Percentiles rank a stretch among this genome's conserved stretches.
Conservation (phyloP, 2,329 filamentous ascomycete species). For the Colletotrichum sp. region DNA sequence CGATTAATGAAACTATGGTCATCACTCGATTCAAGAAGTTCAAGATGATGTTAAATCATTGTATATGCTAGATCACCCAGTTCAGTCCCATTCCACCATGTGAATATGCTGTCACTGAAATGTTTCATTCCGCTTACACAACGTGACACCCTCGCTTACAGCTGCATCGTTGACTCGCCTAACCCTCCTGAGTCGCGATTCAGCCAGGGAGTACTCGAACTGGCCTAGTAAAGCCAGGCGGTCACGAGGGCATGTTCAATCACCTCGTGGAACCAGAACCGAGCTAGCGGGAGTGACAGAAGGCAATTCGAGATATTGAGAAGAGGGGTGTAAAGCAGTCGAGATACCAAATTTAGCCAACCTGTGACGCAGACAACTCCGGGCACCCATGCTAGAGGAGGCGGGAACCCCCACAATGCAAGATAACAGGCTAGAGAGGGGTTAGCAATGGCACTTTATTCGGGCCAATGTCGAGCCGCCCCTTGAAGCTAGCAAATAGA, state of each 20-base stretch:
- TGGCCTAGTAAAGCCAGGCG: not conserved
- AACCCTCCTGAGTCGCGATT: not conserved
- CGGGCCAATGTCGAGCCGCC: not conserved
- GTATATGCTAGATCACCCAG: not conserved
- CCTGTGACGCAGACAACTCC: not conserved
- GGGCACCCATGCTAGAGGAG: not conserved
- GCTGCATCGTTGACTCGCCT: not conserved
- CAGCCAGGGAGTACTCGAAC: not conserved
- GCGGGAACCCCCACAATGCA: not conserved
- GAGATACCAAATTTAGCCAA: not conserved
- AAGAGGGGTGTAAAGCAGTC: not conserved
- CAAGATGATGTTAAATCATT: not conserved
- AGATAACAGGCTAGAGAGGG: not conserved
- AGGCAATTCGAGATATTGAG: not conserved
- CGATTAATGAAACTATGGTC: not conserved
- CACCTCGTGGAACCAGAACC: not conserved
- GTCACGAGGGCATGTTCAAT: not conserved
- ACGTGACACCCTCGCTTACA: not conserved
- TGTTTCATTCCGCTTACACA: not conserved
- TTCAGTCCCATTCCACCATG: accelerated
- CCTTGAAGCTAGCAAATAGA: not conserved
- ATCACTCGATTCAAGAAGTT: not conserved
- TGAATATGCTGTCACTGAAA: not conserved
- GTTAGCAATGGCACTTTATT: not conserved
- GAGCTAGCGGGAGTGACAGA: not conserved